Evolutionary conservation across 2,329 filamentous ascomycete species (phyloP).

Genomic region (Penicillium concentricum): DNA sequence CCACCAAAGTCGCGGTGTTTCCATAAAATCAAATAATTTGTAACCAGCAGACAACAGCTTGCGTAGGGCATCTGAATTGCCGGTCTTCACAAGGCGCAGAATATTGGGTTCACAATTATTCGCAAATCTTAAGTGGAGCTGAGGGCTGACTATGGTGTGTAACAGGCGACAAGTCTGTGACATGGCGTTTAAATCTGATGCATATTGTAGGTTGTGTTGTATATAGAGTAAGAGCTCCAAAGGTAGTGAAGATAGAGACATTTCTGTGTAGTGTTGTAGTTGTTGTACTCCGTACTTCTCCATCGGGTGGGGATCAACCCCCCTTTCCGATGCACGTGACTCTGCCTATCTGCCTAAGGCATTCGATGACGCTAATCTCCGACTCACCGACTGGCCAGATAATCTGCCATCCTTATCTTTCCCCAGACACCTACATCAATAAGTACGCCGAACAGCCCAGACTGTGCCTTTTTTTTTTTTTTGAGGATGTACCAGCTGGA

Average conservation of each 20-base stretch:
- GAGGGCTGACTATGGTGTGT: not conserved
- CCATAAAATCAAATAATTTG: not conserved
- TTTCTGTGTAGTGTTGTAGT: not conserved
- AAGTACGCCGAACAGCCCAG: not conserved
- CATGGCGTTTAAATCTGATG: not conserved
- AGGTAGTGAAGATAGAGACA: not conserved
- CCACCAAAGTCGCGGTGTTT: not conserved
- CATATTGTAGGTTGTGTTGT: not conserved
- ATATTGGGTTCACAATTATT: not conserved
- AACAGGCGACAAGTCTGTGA: not conserved
- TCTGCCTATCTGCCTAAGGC: constrained; percentile 2
- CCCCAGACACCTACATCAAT: constrained; percentile 5
- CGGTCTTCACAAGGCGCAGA: not conserved
- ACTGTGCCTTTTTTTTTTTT: not conserved
- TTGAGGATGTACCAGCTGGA: not conserved
- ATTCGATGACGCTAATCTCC: not conserved
- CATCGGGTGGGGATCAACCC: not conserved
- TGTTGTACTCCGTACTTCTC: not conserved
- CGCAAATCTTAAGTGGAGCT: not conserved
- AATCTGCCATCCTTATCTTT: constrained; percentile 10
- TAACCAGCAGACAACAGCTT: not conserved
- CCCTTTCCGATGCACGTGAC: not conserved
- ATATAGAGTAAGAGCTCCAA: not conserved
- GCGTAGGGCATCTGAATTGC: not conserved
- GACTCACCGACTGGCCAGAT: constrained; percentile 13